Conservation (phyloP, 2,329 filamentous ascomycete genomes). For the Podosphaera aphanis region DNA sequence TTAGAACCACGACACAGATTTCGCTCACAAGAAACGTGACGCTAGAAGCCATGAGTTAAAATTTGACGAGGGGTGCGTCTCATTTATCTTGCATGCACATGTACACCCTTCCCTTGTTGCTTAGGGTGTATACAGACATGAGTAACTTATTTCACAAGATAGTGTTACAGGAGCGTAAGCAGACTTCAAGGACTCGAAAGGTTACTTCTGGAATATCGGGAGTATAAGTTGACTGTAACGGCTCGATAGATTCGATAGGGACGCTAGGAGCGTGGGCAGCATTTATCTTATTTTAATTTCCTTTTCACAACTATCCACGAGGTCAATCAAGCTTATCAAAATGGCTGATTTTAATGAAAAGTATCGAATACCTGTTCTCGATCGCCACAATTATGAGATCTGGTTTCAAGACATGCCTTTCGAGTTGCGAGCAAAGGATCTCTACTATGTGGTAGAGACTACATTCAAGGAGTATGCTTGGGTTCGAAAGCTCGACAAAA, state of each 20-base stretch:
- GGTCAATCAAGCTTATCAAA: neutral
- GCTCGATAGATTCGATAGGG: neutral
- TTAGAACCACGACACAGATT: too few species aligned
- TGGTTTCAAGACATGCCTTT: slow-evolving; percentile 1
- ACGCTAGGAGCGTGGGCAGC: neutral
- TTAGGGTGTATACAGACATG: too few species aligned
- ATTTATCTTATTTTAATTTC: neutral
- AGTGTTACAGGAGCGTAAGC: too few species aligned
- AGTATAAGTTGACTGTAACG: neutral
- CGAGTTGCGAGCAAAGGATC: neutral
- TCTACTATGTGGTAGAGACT: neutral
- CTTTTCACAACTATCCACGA: neutral
- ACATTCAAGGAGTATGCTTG: neutral
- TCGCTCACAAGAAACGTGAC: too few species aligned
- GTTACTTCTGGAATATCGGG: neutral
- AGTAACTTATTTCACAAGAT: too few species aligned
- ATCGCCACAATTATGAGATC: neutral
- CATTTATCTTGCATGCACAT: too few species aligned
- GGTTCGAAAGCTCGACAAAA: neutral
- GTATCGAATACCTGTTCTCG: neutral
- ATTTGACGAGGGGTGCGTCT: too few species aligned
- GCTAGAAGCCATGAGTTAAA: too few species aligned
- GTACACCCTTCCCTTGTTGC: too few species aligned
- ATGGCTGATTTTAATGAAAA: neutral
- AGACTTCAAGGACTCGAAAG: too few species aligned